These are phyloP conservation scores for Fusarium sp. DNA, from an alignment of 2,329 filamentous ascomycete species.

Conservation along the genomic window DNA sequence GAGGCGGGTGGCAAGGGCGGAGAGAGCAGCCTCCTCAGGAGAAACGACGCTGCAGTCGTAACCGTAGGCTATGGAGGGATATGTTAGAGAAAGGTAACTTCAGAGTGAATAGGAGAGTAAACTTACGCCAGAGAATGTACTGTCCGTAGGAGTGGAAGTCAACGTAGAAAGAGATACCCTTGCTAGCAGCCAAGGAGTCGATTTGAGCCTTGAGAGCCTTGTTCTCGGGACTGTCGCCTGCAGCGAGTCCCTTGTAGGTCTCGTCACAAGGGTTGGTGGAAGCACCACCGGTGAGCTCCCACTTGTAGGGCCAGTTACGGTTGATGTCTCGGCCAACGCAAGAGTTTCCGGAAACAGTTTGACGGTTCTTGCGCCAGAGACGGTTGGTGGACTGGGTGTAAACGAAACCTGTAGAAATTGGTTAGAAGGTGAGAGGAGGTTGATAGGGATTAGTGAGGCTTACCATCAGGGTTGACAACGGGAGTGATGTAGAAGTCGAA, in stretches of 20 bases:
- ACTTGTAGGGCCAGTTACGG: slow-evolving; percentile 71
- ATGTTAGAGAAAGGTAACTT: slow-evolving; percentile 61
- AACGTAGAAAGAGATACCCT: slow-evolving; percentile 70
- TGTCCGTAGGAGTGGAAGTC: slow-evolving; percentile 76
- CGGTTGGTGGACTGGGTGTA: slow-evolving; percentile 69
- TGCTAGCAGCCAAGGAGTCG: slow-evolving; percentile 47
- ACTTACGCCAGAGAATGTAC: slow-evolving; percentile 70
- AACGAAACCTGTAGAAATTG: slow-evolving; percentile 39
- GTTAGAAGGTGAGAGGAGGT: slow-evolving; percentile 8
- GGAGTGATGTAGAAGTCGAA: slow-evolving; percentile 77
- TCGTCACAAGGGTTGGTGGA: slow-evolving; percentile 66
- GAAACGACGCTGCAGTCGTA: slow-evolving; percentile 34
- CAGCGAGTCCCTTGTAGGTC: slow-evolving; percentile 60
- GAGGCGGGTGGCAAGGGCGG: slow-evolving; percentile 25
- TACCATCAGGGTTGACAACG: slow-evolving; percentile 71
- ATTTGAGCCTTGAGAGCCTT: slow-evolving; percentile 57
- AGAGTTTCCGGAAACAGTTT: slow-evolving; percentile 54
- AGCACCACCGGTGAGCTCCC: slow-evolving; percentile 63
- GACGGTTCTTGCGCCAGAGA: slow-evolving; percentile 73
- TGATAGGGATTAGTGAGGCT: background rate
- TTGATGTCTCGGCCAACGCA: slow-evolving; percentile 70
- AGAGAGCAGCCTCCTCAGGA: slow-evolving; percentile 30
- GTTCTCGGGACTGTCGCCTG: slow-evolving; percentile 65
- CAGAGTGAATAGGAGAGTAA: slow-evolving; percentile 59
- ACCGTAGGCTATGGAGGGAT: slow-evolving; percentile 55